These are phyloP conservation scores for Fomitopsis serialis DNA, from an alignment of 768 basidiomycete genomes.

Conservation along the genomic window DNA sequence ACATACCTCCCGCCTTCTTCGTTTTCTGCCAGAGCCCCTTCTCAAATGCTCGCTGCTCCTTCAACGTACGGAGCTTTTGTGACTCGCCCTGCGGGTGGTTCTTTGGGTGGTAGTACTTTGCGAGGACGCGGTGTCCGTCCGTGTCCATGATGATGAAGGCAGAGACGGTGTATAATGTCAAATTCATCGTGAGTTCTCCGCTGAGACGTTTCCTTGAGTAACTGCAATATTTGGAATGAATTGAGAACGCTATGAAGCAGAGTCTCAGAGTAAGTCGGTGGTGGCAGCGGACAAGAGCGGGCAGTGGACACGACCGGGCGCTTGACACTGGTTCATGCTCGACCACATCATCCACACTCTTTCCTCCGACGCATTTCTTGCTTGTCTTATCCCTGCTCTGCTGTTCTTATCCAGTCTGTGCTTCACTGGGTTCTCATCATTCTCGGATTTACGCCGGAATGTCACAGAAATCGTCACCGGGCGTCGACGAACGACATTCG, in stretches of 20 bases:
- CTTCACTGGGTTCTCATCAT: constrained; percentile 8
- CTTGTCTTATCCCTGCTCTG: constrained; percentile 13
- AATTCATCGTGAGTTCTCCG: constrained; percentile 52
- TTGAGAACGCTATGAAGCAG: too few species aligned
- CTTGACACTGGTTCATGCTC: neutral
- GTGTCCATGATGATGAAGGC: constrained; percentile 90
- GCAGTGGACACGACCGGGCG: too few species aligned
- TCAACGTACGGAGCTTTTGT: constrained; percentile 63
- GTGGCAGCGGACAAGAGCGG: too few species aligned
- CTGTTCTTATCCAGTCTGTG: constrained; percentile 15
- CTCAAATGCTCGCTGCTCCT: constrained; percentile 95
- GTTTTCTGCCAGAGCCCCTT: constrained; percentile 95
- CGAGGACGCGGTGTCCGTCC: constrained; percentile 92
- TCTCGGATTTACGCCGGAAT: constrained; percentile 1
- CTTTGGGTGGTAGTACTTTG: constrained; percentile 90
- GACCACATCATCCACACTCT: constrained; percentile 9
- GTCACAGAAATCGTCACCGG: constrained; percentile 16
- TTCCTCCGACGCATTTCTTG: constrained; percentile 15
- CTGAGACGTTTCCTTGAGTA: too few species aligned
- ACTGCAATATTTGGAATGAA: too few species aligned
- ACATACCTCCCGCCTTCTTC: constrained; percentile 84
- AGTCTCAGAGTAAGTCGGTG: too few species aligned
- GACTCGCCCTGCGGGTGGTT: constrained; percentile 53
- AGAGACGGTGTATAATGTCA: constrained; percentile 83
- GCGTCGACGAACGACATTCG: constrained; percentile 7